Conservation (phyloP, 2,329 filamentous ascomycete genomes). For the Aureobasidium mangrovei region DNA sequence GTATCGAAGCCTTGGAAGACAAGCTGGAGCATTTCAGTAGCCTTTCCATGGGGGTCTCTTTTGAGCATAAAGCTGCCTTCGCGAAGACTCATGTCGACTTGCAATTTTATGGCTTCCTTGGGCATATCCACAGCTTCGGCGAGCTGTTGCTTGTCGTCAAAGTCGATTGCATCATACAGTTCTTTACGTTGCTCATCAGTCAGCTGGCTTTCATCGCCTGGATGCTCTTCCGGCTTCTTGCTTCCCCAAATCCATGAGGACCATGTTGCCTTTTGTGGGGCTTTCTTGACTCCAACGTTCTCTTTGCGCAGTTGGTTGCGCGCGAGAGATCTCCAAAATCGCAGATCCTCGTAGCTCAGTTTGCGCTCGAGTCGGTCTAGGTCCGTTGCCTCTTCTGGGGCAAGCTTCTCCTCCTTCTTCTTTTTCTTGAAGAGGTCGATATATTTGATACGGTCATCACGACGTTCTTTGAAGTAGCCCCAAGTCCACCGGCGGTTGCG, state of each 20-base stretch:
- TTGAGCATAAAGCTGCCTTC: constrained; percentile 94
- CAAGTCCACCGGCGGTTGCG: constrained; percentile 89
- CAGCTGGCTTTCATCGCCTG: constrained; percentile 74
- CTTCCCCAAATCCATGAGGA: constrained; percentile 80
- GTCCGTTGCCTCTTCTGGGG: constrained; percentile 61
- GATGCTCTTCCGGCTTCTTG: constrained; percentile 53
- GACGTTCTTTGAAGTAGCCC: constrained; percentile 86
- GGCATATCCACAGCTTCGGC: constrained; percentile 83
- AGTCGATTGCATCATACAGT: constrained; percentile 94
- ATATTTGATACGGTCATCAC: constrained; percentile 81
- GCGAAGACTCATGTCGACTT: constrained; percentile 84
- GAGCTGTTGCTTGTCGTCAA: constrained; percentile 90
- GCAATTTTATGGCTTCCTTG: constrained; percentile 83
- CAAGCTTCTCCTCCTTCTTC: constrained; percentile 59
- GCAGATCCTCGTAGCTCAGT: constrained; percentile 84
- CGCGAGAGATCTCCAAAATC: constrained; percentile 93
- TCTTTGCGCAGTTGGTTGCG: constrained; percentile 94
- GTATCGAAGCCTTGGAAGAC: constrained; percentile 94
- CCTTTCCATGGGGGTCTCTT: constrained; percentile 68
- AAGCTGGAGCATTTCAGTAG: constrained; percentile 74
- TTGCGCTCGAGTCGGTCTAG: constrained; percentile 75
- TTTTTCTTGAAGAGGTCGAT: constrained; percentile 95
- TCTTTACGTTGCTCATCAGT: constrained; percentile 94
- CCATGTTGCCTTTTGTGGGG: constrained; percentile 71
- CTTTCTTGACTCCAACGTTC: constrained; percentile 77